Evolutionary conservation across 768 basidiomycete species (phyloP).

Genomic region (Tulasnella sp.): DNA sequence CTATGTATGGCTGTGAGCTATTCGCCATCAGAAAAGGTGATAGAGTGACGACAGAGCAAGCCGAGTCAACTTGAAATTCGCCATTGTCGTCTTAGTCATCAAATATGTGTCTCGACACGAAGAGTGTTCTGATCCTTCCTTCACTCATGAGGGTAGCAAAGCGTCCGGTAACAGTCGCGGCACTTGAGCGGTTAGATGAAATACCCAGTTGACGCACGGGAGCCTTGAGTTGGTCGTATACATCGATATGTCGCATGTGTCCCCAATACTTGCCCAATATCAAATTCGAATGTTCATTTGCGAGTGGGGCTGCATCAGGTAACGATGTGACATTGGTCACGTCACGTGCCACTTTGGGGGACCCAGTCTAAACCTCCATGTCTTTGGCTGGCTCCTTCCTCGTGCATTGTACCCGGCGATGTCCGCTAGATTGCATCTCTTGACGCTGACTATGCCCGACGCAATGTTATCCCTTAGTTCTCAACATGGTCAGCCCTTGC

Average conservation of each 20-base stretch:
- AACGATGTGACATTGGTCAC: background rate
- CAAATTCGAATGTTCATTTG: background rate
- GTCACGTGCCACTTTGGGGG: background rate
- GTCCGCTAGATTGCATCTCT: constrained; percentile 1
- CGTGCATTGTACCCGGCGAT: background rate
- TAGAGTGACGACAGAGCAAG: background rate
- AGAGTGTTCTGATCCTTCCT: too few species aligned
- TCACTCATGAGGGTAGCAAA: too few species aligned
- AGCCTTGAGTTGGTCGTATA: background rate
- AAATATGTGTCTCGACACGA: too few species aligned
- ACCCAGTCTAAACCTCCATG: background rate
- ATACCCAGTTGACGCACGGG: too few species aligned
- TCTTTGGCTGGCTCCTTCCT: constrained; percentile 3
- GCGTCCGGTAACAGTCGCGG: too few species aligned
- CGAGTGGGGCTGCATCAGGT: background rate
- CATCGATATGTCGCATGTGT: background rate
- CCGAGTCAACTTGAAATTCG: background rate
- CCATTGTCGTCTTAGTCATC: too few species aligned
- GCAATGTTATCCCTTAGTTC: background rate
- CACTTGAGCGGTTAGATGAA: too few species aligned
- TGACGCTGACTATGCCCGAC: background rate
- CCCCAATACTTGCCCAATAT: background rate
- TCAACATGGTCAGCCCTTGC: background rate
- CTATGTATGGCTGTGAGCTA: background rate
- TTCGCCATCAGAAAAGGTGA: background rate